Base-by-base conservation (phyloP, 768 basidiomycete genomes). In the Neoboletus brunneissimus region DNA sequence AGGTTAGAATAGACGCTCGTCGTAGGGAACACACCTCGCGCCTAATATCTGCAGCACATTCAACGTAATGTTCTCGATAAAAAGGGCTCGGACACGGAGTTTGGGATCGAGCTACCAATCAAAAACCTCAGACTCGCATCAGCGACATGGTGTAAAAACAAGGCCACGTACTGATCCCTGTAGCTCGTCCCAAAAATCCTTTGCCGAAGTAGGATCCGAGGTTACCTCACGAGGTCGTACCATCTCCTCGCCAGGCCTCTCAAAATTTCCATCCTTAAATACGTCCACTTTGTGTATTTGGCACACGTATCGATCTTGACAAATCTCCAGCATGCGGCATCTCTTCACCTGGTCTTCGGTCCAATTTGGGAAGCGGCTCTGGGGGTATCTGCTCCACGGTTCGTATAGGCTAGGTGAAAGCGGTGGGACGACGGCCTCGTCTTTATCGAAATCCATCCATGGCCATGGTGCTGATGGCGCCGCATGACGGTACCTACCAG, bases 311-410 rank as follows among this genome's bases (percentile, higher is more conserved):
- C 55, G 29, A 12, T 53, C 51, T 11, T 53, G 20, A 40, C 59
- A 67, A 9, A 58, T 71, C 23, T 46, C 53, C 52, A 66, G 41
- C 70, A 79, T 76, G 49, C 64, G 59, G 43, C 74, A 75, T 47
- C 70, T 64, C 0, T 38, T 1, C 20, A 77, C 72, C 51, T 84
- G 83, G 15, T 64, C 66, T 6, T 64, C 64, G 0, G 79, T 82
- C 84, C 84, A 84, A 56, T 83, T 85, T 11, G 79, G 79, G 58
- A 80, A 85, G 15, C 76, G 67, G 1, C 77, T 76, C 55, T 81
- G 77, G 0, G 83, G 82, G 60, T 84, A 84, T 56, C 51, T 46
- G 6, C 53, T 32, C 77, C 77, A 78, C 4, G 18, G 47, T 11
- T 56, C 40, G 25, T 27, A 8, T 15, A 22, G 16, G 4, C 1